phyloP scores from a whole-genome alignment of 169 alveolate species.

The Hepatocystis sp. region DNA sequence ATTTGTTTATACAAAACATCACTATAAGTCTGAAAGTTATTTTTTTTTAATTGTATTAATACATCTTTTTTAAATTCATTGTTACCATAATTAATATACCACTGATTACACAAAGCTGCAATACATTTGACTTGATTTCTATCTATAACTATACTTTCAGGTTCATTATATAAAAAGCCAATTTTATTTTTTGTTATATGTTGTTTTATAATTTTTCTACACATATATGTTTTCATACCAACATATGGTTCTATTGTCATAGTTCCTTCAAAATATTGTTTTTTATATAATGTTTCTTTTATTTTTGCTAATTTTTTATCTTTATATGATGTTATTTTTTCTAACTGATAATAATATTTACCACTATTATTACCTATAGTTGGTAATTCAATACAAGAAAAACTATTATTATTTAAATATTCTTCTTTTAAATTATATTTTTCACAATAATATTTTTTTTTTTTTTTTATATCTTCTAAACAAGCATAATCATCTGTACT shows the following conservation, averaged over 20 bases:
- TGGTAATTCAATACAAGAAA: slow-evolving; percentile 94
- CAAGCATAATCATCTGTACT: slow-evolving; percentile 99
- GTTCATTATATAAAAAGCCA: slow-evolving; percentile 96
- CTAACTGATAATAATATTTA: slow-evolving; percentile 82
- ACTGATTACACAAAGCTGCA: slow-evolving; percentile 96
- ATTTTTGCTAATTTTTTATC: slow-evolving; percentile 96
- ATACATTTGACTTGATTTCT: slow-evolving; percentile 97
- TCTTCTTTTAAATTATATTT: slow-evolving; percentile 83
- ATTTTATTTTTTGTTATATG: slow-evolving; percentile 79
- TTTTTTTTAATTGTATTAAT: slow-evolving; percentile 90
- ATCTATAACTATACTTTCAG: slow-evolving; percentile 96
- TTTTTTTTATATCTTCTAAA: slow-evolving; percentile 92
- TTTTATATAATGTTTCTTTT: slow-evolving; percentile 96
- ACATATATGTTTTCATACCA: slow-evolving; percentile 91
- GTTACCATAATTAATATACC: slow-evolving; percentile 98
- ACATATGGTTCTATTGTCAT: slow-evolving; percentile 93
- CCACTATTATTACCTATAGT: slow-evolving; percentile 88
- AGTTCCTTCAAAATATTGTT: slow-evolving; percentile 98
- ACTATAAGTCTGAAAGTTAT: slow-evolving; percentile 79
- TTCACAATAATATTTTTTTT: slow-evolving; percentile 86
- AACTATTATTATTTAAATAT: slow-evolving; percentile 90
- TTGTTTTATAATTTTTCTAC: slow-evolving; percentile 84
- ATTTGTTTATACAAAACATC: slow-evolving; percentile 91
- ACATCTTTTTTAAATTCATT: slow-evolving; percentile 95
- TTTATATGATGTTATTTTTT: slow-evolving; percentile 92